Evolutionary conservation across 371 early-diverging fungal species (phyloP), one percentile per base, ranked within the genome.

Genomic region (Saksenaea vasiformis): DNA sequence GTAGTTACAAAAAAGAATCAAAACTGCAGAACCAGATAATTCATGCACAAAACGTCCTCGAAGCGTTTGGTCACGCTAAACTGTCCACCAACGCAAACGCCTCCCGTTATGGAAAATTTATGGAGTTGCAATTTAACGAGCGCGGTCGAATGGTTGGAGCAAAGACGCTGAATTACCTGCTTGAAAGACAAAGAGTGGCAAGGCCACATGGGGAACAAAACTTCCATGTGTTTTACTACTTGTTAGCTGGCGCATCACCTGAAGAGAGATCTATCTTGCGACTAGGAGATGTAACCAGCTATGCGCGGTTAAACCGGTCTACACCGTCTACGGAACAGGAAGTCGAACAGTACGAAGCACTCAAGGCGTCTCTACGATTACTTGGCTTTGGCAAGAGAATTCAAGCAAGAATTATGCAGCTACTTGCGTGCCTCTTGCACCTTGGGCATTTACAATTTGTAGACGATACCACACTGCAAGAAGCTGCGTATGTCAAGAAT

Each of bases 181-280:
- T 96, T 28, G 96, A 98, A 65, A 88, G 89, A 73, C 78, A 76
- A 54, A 83, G 93, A 31, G 83, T 92, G 24, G 72, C 83, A 5
- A 71, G 73, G 24, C 54, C 80, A 17, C 76, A 78, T 27, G 83
- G 86, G 37, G 91, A 96, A 68, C 87, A 92, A 64, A 97, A 90
- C 72, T 98, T 97, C 76, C 95, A 98, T 72, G 89, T 95, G 38
- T 95, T 98, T 72, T 94, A 96, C 72, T 89, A 94, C 58, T 80
- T 98, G 24, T 75, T 92, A 17, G 87, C 78, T 13, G 80, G 83
- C 19, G 70, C 72, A 0, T 62, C 73, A 10, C 31, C 60, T 9
- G 80, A 82, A 58, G 83, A 82, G 37, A 76, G 73, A 17, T 22
- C 62, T 8, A 66, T 72, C 8, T 58, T 82, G 22, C 72, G 72